phyloP scores from a whole-genome alignment of 1,284 basidiomycete species.

The Heterobasidion irregulare region DNA sequence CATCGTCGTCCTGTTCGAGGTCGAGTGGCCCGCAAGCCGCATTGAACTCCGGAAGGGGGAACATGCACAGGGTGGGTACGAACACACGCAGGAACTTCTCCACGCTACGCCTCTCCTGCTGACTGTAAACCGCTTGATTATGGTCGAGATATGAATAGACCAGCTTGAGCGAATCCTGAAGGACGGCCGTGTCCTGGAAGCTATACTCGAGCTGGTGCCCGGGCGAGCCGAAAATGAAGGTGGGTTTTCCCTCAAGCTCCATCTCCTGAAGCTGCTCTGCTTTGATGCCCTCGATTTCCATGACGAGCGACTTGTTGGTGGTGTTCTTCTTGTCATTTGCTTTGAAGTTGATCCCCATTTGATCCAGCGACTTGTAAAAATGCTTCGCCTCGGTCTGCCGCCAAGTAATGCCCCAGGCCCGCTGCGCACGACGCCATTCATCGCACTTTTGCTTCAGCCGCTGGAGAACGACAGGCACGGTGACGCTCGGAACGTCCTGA shows the following conservation, averaged over 20 bases:
- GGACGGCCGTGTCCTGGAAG: constrained; percentile 72
- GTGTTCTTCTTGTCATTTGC: constrained; percentile 94
- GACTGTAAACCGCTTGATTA: constrained; percentile 66
- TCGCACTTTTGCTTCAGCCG: constrained; percentile 94
- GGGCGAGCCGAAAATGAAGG: constrained; percentile 27
- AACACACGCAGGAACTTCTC: constrained; percentile 85
- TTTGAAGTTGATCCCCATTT: constrained; percentile 94
- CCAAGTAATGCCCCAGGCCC: constrained; percentile 98
- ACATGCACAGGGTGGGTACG: constrained; percentile 77
- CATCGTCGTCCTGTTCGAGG: constrained; percentile 38
- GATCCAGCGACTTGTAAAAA: constrained; percentile 96
- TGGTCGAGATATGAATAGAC: constrained; percentile 89
- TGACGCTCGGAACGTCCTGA: constrained; percentile 87
- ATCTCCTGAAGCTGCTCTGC: constrained; percentile 47
- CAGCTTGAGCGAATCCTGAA: constrained; percentile 87
- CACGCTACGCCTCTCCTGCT: constrained; percentile 74
- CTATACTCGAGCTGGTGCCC: constrained; percentile 75
- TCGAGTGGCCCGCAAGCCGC: constrained; percentile 58
- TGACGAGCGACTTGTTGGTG: constrained; percentile 84
- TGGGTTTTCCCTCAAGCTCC: constrained; percentile 11
- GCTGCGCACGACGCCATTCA: constrained; percentile 92
- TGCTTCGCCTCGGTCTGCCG: constrained; percentile 95
- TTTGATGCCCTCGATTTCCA: constrained; percentile 80
- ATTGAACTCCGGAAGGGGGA: constrained; percentile 73
- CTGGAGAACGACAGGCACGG: constrained; percentile 88